phyloP scores from a whole-genome alignment of 1,139 yeast species.

The Taphrina wiesneri region DNA sequence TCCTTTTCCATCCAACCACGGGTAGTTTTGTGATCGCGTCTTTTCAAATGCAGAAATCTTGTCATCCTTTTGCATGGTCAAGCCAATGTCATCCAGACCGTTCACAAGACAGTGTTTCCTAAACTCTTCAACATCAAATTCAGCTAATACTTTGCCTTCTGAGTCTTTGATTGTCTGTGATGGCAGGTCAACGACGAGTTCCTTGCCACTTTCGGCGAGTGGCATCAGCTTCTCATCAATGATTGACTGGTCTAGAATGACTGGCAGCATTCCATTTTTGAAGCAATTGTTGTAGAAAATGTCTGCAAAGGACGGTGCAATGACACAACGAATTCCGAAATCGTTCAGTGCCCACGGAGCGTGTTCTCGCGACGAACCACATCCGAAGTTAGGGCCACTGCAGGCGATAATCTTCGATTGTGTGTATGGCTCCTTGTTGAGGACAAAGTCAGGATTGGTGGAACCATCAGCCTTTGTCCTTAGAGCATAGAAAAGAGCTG shows the following conservation, averaged over 20 bases:
- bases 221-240: conserved; percentile 55
- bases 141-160: conserved; percentile 66
- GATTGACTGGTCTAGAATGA: conserved; percentile 74
- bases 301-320: conserved; percentile 98
- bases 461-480: conserved; percentile 71
- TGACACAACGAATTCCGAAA: conserved; percentile 91
- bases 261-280: conserved; percentile 91
- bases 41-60: conserved; percentile 72
- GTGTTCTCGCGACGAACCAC: conserved; percentile 98
- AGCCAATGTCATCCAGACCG: conserved; percentile 95
- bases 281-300: conserved; percentile 95
- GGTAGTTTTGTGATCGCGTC: conserved; percentile 71
- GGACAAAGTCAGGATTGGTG: conserved; percentile 72
- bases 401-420: conserved; percentile 80
- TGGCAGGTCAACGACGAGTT: conserved; percentile 78
- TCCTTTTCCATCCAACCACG: conserved; percentile 66
- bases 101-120: conserved; percentile 92
- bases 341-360: conserved; percentile 99
- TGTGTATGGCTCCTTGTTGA: conserved; percentile 81
- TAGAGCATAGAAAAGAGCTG: conserved; percentile 87
- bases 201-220: conserved; percentile 73
- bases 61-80: conserved; percentile 86
- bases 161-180: conserved; percentile 76
- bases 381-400: conserved; percentile 95
- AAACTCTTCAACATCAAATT: conserved; percentile 84